A percentile compares a stretch with the other conserved stretches of the same genome.
Conservation (phyloP, 2,329 filamentous ascomycete genomes). For the Xylaria sp. region DNA sequence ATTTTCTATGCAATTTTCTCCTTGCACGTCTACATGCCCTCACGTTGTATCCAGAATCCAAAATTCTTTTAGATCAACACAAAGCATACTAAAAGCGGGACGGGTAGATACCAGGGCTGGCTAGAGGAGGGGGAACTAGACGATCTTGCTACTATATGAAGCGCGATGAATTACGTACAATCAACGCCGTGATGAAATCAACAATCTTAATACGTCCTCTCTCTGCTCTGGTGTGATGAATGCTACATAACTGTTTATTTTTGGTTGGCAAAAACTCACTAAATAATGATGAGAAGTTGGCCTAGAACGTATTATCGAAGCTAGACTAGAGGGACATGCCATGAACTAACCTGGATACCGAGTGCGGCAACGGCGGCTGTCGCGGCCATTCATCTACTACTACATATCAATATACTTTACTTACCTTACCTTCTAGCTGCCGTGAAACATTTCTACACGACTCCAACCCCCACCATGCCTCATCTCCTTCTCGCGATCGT, state of each 20-base stretch:
- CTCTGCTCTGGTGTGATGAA: slow-evolving; percentile 3
- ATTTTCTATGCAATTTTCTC: slow-evolving; percentile 2
- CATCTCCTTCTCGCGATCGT: neutral
- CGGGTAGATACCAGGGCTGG: neutral
- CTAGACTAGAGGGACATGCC: neutral
- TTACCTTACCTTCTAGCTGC: too few relatives aligned
- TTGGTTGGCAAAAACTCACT: neutral
- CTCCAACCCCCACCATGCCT: neutral
- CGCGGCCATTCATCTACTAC: neutral
- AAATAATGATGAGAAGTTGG: neutral
- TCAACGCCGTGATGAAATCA: slow-evolving; percentile 10
- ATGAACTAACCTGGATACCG: neutral
- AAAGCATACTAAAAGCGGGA: neutral
- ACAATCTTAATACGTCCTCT: neutral
- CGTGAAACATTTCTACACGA: too few relatives aligned
- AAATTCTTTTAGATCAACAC: neutral
- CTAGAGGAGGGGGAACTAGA: neutral
- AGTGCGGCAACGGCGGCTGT: neutral
- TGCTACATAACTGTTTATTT: neutral
- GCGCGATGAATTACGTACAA: slow-evolving; percentile 20
- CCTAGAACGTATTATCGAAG: neutral
- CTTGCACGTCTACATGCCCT: neutral
- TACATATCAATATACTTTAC: too few relatives aligned
- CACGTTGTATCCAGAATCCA: neutral
- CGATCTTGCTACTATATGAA: slow-evolving; percentile 4